Evolutionary conservation across 441 rosid species (phyloP), one percentile per base, ranked within the genome.

Genomic region (Hura crepitans): DNA sequence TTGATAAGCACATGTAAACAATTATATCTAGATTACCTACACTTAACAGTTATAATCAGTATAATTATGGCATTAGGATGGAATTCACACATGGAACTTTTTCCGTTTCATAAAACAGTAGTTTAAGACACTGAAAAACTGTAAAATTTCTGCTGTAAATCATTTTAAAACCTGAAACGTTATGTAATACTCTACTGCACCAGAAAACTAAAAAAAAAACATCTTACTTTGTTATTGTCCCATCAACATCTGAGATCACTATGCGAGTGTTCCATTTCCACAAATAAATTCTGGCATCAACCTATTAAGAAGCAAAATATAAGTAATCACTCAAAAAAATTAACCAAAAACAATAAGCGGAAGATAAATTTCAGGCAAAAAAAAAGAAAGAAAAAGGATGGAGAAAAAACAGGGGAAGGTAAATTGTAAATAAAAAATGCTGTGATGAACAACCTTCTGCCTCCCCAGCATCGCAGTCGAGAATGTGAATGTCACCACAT

Each of bases 221-320:
- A 0, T 10, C 87, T 81, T 80, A 91, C 99, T 81, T 93, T 69
- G 99, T 96, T 70, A 96, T 96, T 59, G 99, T 96, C 77, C 99
- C 99, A 81, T 96, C 99, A 73, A 96, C 99, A 85, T 96, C 99
- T 18, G 98, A 93, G 77, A 96, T 83, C 69, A 96, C 97, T 51
- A 96, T 84, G 25, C 87, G 92, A 71, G 92, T 75, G 81, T 88
- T 86, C 98, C 98, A 96, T 77, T 93, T 93, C 99, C 99, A 96
- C 75, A 89, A 81, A 85, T 79, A 92, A 54, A 96, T 93, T 72
- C 93, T 85, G 6, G 98, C 97, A 65, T 96, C 96, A 74, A 96
- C 96, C 99, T 96, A 85, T 68, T 71, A 15, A 64, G 73, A 35
- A 51, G 46, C 65, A 59, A 5, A 47, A 69, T 35, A 60, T 54